Evolutionary conservation across 139 green algal species (phyloP).

Genomic region (Yamagishiella unicocca): DNA sequence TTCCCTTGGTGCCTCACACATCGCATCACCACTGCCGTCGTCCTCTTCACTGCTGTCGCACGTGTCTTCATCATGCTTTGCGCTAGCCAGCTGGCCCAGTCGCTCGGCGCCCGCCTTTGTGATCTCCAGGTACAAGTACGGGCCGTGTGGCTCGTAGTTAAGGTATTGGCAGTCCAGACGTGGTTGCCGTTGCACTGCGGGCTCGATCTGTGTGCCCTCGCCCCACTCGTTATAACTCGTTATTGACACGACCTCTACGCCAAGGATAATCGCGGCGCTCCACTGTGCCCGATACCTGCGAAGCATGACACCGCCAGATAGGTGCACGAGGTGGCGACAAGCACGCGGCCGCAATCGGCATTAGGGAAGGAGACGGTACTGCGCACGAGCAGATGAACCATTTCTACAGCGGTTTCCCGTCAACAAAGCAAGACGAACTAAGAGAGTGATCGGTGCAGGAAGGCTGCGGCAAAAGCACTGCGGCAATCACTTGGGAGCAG

Average conservation of each 20-base stretch:
- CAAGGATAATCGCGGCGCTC: not conserved
- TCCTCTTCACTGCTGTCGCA: not conserved
- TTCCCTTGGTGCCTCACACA: not conserved
- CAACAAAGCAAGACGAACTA: too few species aligned
- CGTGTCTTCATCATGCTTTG: not conserved
- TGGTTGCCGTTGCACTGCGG: constrained; percentile 5
- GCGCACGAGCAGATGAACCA: too few species aligned
- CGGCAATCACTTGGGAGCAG: too few species aligned
- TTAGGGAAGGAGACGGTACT: too few species aligned
- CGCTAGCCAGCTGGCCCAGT: not conserved
- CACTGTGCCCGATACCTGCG: constrained; percentile 56
- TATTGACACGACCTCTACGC: constrained; percentile 54
- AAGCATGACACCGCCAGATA: too few species aligned
- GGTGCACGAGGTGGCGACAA: too few species aligned
- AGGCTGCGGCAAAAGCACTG: too few species aligned
- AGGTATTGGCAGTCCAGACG: constrained; percentile 32
- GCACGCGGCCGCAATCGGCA: too few species aligned
- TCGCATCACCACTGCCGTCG: not conserved
- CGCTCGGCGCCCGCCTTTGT: constrained; percentile 1
- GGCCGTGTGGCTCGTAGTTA: constrained; percentile 39
- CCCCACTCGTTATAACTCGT: constrained; percentile 71
- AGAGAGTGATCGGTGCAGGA: too few species aligned
- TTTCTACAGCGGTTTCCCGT: too few species aligned
- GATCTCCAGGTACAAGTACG: constrained; percentile 46
- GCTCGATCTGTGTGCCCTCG: constrained; percentile 62